Base-by-base conservation (phyloP, 2,329 filamentous ascomycete species). In the Claviceps purpurea region DNA sequence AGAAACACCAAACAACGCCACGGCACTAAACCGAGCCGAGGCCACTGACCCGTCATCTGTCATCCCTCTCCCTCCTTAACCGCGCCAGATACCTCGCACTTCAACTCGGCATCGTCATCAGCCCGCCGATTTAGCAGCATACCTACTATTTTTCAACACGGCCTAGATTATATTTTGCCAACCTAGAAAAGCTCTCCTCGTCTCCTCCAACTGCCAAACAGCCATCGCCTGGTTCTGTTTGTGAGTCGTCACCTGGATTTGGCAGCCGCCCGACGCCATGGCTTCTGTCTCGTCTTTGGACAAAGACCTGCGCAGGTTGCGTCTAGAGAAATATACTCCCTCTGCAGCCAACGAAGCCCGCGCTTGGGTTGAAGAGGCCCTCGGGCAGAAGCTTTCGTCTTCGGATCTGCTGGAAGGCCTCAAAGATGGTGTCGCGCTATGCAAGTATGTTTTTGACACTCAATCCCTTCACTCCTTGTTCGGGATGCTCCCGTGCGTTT, bases 231-330 rank as follows among this genome's bases (percentile, higher is more conserved):
- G 3, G 18, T 18, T 42, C 40, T 42, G 40, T 5, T 20, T 20
- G 18, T 20, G 40, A 11, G n/a, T 13, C 40, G n/a, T 42, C 40
- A 42, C 7, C 40, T 42, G 18, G 11, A 34, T 13, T 22, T 20
- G 40, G 13, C 8, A 22, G 8, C 24, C 22, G 14, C 5, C 14
- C 42, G 11, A 16, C 47, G 64, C 51, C 56, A 97, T 97, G 91
- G 90, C 91, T 60, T 95, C 91, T 41, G 91, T 97, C 37, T 80
- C 88, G 57, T 95, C 89, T 57, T 75, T 98, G 55, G 93, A 97
- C 71, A 91, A 91, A 69, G 93, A 98, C 74, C 78, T 98, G 81
- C 87, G 88, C 76, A 89, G 84, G 67, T 70, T 97, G 77, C 90
- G 93, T 69, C 76, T 95, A 62, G 87, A 90, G 55, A 87, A 91